Percentiles rank a stretch among this genome's conserved stretches.
phyloP scores from a whole-genome alignment of 2,329 filamentous ascomycete genomes.

The Fusarium sp. region DNA sequence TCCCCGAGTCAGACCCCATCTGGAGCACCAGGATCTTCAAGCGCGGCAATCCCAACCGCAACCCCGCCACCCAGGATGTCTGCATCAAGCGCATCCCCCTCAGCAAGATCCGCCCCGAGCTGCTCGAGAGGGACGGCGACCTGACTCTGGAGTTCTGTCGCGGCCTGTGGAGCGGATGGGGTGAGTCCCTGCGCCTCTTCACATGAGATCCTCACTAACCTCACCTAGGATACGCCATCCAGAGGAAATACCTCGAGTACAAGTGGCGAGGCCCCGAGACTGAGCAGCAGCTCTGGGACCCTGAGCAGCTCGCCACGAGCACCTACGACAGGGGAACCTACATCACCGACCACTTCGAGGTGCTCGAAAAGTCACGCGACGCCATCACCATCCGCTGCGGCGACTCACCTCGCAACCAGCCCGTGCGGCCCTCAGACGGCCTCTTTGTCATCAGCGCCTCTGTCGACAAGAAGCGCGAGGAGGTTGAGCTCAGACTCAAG shows the following conservation, averaged over 20 bases:
- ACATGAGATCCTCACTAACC: slow-evolving; percentile 3
- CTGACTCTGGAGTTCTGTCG: slow-evolving; percentile 77
- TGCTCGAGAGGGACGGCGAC: slow-evolving; percentile 72
- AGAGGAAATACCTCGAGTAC: slow-evolving; percentile 71
- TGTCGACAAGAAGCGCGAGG: slow-evolving; percentile 71
- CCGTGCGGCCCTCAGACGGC: slow-evolving; percentile 73
- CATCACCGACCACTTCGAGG: slow-evolving; percentile 81
- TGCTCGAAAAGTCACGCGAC: slow-evolving; percentile 74
- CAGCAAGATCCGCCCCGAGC: slow-evolving; percentile 74
- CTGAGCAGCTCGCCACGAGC: slow-evolving; percentile 67
- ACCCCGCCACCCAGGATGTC: slow-evolving; percentile 76
- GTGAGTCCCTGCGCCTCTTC: slow-evolving; percentile 59
- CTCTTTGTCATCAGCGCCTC: slow-evolving; percentile 76
- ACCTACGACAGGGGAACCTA: slow-evolving; percentile 74
- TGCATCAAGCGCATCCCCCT: slow-evolving; percentile 76
- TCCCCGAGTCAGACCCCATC: slow-evolving; percentile 72
- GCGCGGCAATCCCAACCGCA: slow-evolving; percentile 73
- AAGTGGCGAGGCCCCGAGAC: slow-evolving; percentile 73
- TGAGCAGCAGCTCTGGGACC: slow-evolving; percentile 73
- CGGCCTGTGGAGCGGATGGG: slow-evolving; percentile 77
- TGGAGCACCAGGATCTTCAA: slow-evolving; percentile 71
- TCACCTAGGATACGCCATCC: slow-evolving; percentile 67
- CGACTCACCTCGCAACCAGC: slow-evolving; percentile 72
- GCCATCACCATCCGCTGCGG: slow-evolving; percentile 77
- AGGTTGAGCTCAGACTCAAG: slow-evolving; percentile 77